Evolutionary conservation across 2,329 filamentous ascomycete species (phyloP), one percentile per base, ranked within the genome.

Genomic region (Ophiostoma himal-ulmi): DNA sequence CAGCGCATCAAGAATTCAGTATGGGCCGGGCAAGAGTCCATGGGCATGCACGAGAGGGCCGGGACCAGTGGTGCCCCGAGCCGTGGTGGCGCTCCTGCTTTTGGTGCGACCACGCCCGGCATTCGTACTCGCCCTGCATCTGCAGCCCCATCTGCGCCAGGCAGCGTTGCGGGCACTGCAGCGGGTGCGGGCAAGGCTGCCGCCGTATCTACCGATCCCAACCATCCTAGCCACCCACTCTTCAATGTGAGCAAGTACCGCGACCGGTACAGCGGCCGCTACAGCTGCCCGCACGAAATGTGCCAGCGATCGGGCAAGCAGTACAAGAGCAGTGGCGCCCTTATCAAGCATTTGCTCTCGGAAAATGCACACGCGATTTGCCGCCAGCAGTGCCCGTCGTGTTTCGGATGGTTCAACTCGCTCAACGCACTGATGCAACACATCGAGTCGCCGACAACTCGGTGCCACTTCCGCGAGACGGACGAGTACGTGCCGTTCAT

Each of bases 181-280:
- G 26, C 14, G 44, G 17, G 17, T 20, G 44, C 44, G 17, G 17
- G 17, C 44, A 5, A 6, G 1, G 44, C 17, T 20, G 17, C 44
- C 44, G 44, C 44, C 5, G 57, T 3, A 11, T 13, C 26, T 14
- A 17, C 13, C 5, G 57, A 62, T 17, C 14, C 14, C 6, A 30
- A 71, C 69, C 60, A 73, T 64, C 69, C 70, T 13, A 37, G 48
- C 57, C 65, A 71, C 64, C 69, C 69, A 2, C 17, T 39, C 11
- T 89, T 85, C 77, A 81, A 84, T 60, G 77, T 81, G 0, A 77
- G 80, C 1, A 77, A 78, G 6, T 89, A 87, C 78, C 82, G 76
- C 70, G 78, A 83, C 57, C 69, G 77, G 0, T 76, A 81, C 39
- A 78, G 80, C 1, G 76, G 78, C 65, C 80, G 78, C 67, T 90